Evolutionary conservation across 345 rosid species (phyloP).

Genomic region (Lepidium africanum): DNA sequence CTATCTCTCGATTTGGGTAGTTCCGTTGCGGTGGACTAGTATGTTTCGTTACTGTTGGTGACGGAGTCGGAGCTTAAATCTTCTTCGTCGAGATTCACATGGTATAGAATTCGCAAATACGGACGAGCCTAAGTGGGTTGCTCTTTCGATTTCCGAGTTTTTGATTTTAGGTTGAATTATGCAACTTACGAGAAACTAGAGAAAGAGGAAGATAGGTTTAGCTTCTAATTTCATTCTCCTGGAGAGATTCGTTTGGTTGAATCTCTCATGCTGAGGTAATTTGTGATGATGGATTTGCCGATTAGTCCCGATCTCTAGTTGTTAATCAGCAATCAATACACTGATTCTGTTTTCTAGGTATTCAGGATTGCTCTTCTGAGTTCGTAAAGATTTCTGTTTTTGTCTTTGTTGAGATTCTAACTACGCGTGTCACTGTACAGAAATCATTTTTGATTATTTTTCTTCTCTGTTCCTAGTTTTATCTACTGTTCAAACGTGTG

Average conservation of each 20-base stretch:
- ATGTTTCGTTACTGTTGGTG: neutral
- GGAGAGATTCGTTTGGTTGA: neutral
- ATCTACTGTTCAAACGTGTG: neutral
- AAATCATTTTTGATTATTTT: neutral
- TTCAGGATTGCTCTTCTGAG: neutral
- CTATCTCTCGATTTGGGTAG: constrained; percentile 14
- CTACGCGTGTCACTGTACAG: neutral
- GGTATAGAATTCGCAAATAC: neutral
- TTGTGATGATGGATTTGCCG: neutral
- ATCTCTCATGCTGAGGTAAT: constrained; percentile 27
- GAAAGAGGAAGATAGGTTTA: neutral
- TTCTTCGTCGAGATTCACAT: neutral
- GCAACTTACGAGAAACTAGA: neutral
- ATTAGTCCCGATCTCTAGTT: neutral
- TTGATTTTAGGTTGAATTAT: neutral
- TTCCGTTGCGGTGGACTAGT: constrained; percentile 17
- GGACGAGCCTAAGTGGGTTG: neutral
- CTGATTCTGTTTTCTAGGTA: neutral
- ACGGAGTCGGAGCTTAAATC: neutral
- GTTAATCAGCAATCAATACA: neutral
- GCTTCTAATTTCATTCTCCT: neutral
- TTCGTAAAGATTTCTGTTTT: neutral
- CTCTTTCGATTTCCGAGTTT: neutral
- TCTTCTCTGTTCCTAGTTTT: neutral
- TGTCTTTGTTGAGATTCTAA: neutral